Base-by-base conservation (phyloP, 2,329 filamentous ascomycete genomes). In the Thermothelomyces thermophilus region DNA sequence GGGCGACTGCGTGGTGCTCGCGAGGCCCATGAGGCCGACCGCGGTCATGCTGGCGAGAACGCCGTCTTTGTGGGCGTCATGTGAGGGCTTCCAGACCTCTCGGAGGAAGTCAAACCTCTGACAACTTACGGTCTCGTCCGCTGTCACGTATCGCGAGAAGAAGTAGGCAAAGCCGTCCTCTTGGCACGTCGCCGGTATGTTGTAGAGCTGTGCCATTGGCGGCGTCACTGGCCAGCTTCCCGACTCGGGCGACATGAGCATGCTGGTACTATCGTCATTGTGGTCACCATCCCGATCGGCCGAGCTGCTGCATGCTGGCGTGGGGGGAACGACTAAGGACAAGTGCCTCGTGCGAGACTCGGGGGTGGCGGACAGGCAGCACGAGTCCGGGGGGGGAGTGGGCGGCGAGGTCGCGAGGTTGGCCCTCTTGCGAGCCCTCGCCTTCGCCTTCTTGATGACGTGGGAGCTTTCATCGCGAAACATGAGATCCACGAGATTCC, bases 381-480 rank as follows among this genome's bases (percentile, higher is more conserved):
- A 44, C 3, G 53, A 48, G 16, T 55, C 58, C 2, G 62, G 60
- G 1, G 62, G 62, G 0, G 51, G 54, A 2, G 56, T 47, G 17
- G 58, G 58, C 5, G 55, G 46, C 6, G 35, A 52, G 47, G 47
- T n/a, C 44, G 51, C 34, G 35, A 48, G 49, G 1, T 50, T 54
- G 1, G 55, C 42, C 61, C 61, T 65, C 56, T 62, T 63, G 5
- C 61, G 60, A 20, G 60, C 58, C 44, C 61, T 63, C n/a, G 66
- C 67, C 50, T 68, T 70, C 40, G 72, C 73, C 63, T 76, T 78
- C 57, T 73, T 71, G 56, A 75, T 76, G 48, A 80, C 76, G 59
- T 76, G 74, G 28, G 69, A 71, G 55, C 73, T 80, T 61, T 80
- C 74, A 58, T 80, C 74, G 36, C 76, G 72, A 56, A 80, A 80